Percentiles rank a stretch among this genome's conserved stretches.
Evolutionary conservation across 2,329 filamentous ascomycete genomes (phyloP).

Genomic region (Colletotrichum navitas): DNA sequence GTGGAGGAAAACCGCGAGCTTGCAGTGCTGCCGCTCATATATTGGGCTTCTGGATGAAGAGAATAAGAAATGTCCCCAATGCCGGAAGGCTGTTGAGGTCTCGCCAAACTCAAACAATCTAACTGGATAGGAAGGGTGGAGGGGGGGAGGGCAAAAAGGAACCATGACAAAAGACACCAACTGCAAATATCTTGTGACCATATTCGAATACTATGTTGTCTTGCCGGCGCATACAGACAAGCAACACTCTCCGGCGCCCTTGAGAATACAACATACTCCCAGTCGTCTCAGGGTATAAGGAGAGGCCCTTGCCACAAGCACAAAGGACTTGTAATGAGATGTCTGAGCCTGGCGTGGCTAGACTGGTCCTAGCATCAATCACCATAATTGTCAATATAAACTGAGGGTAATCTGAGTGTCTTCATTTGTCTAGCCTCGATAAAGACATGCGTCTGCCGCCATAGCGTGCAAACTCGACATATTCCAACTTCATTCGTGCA

Average conservation of each 20-base stretch:
- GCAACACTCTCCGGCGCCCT: not conserved
- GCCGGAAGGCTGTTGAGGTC: not conserved
- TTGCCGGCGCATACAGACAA: not conserved
- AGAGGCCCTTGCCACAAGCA: not conserved
- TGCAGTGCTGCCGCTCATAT: no score
- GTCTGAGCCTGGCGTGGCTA: not conserved
- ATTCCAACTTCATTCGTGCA: slow-evolving; percentile 14
- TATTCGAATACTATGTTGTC: not conserved
- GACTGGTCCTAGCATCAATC: not conserved
- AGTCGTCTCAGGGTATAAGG: not conserved
- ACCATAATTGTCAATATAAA: not conserved
- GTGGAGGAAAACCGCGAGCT: no score
- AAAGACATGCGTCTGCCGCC: not conserved
- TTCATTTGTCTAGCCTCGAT: slow-evolving; percentile 7
- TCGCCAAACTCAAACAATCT: not conserved
- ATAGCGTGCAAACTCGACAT: slow-evolving; percentile 4
- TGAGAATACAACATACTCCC: not conserved
- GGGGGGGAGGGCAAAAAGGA: no score
- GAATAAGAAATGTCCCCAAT: no score
- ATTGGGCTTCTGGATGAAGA: no score
- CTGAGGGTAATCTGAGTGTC: not conserved
- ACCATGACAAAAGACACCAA: no score
- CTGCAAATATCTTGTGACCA: not conserved
- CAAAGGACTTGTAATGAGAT: not conserved
- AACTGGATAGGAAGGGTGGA: not conserved